A percentile compares a stretch with the other conserved stretches of the same genome.
Evolutionary conservation across 2,329 filamentous ascomycete species (phyloP).

Genomic region (Nemania bipapillata): DNA sequence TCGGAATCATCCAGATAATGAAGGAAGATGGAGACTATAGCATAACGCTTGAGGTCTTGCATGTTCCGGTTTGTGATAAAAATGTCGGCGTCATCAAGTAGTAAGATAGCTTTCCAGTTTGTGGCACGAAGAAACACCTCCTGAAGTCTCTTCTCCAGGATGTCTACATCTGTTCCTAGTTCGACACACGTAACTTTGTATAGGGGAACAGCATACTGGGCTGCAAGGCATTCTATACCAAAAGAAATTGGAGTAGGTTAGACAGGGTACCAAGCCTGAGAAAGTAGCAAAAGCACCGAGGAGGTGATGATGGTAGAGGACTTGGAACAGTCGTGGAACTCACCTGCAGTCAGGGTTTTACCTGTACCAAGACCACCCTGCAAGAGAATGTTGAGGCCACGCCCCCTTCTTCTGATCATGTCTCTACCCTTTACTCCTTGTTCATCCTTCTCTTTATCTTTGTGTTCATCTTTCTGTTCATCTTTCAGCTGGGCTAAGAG

Average conservation of each 20-base stretch:
- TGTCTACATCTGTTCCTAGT: slow-evolving; percentile 29
- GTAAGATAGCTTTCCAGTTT: slow-evolving; percentile 38
- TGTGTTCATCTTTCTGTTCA: too few species aligned
- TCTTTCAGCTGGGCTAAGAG: background rate
- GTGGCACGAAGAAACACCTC: slow-evolving; percentile 29
- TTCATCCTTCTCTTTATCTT: too few species aligned
- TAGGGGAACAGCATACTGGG: slow-evolving; percentile 33
- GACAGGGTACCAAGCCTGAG: background rate
- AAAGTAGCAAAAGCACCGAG: too few species aligned
- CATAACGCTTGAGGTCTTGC: slow-evolving; percentile 6
- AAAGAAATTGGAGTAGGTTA: background rate
- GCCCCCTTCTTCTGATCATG: slow-evolving; percentile 18
- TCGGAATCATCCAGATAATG: slow-evolving; percentile 35
- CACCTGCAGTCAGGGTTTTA: slow-evolving; percentile 40
- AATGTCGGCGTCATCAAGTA: slow-evolving; percentile 40
- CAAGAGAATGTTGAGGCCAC: slow-evolving; percentile 33
- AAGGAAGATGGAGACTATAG: slow-evolving; percentile 34
- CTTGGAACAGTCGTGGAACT: slow-evolving; percentile 2
- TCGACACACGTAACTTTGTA: slow-evolving; percentile 37
- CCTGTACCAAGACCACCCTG: slow-evolving; percentile 35
- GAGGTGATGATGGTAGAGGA: too few species aligned
- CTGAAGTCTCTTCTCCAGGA: slow-evolving; percentile 31
- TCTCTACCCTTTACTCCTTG: background rate
- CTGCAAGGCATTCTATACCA: slow-evolving; percentile 35
- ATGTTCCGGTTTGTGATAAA: slow-evolving; percentile 17